Percentiles rank a stretch among this genome's conserved stretches.
Evolutionary conservation across 257 asterid genomes (phyloP).

Genomic region (Parsonsia alboflavescens): DNA sequence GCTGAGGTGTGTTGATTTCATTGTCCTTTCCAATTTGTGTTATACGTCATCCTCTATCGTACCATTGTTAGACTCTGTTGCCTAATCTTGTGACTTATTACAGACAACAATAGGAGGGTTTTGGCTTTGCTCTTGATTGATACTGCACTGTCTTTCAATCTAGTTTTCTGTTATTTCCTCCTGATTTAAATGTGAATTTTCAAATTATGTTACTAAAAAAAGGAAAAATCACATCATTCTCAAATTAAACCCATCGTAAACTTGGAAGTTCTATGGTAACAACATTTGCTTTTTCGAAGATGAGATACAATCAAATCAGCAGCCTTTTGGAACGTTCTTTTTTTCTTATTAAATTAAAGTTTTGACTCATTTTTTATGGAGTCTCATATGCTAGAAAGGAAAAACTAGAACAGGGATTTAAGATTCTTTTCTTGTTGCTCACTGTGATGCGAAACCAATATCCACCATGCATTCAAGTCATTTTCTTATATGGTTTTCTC

Average conservation of each 20-base stretch:
- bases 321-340: background rate
- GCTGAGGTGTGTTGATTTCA: constrained; percentile 60
- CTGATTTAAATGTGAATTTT: background rate
- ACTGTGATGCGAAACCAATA: background rate
- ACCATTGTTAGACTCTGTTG: background rate
- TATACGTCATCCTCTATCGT: background rate
- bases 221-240: background rate
- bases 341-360: background rate
- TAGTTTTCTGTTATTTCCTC: background rate
- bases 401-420: too few species aligned
- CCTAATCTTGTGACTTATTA: background rate
- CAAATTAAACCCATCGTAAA: background rate
- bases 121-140: background rate
- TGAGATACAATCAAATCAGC: background rate
- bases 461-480: background rate
- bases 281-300: background rate
- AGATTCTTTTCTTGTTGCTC: background rate
- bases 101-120: background rate
- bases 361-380: background rate
- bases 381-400: background rate
- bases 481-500: background rate
- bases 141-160: background rate
- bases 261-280: background rate
- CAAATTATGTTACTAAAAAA: background rate
- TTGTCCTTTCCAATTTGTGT: background rate